These are phyloP conservation scores for Elaeis guineensis DNA, from an alignment of 176 grass and related monocot genomes.

Conservation along the genomic window DNA sequence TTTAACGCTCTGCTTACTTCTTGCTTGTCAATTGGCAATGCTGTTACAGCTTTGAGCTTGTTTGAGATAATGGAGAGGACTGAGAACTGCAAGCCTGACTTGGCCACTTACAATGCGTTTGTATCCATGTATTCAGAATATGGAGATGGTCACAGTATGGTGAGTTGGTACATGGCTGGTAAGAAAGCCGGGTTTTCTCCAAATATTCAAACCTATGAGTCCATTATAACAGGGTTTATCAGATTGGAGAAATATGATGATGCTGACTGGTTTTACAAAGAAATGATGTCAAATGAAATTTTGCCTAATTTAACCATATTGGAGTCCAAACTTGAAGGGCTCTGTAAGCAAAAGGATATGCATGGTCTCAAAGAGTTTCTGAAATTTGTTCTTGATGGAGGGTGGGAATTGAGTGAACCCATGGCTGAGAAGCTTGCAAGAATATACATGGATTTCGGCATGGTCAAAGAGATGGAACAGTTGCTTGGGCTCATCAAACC, in stretches of 20 bases:
- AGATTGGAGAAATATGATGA: conserved; percentile 30
- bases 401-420: conserved; percentile 28
- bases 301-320: conserved; percentile 33
- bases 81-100: conserved; percentile 25
- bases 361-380: conserved; percentile 21
- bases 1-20: conserved; percentile 29
- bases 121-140: conserved; percentile 29
- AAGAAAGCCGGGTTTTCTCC: conserved; percentile 44
- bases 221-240: conserved; percentile 33
- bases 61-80: conserved; percentile 34
- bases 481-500: conserved; percentile 25
- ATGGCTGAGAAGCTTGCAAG: conserved; percentile 21
- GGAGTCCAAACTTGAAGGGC: conserved; percentile 33
- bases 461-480: conserved; percentile 32
- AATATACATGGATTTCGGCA: conserved; percentile 19
- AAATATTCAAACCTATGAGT: conserved; percentile 33
- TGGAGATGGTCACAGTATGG: conserved; percentile 26
- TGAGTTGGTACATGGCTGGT: conserved; percentile 38
- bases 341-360: conserved; percentile 25
- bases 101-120: conserved; percentile 31
- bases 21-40: conserved; percentile 30
- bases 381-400: conserved; percentile 4
- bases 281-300: conserved; percentile 30
- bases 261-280: conserved; percentile 27
- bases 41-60: conserved; percentile 34